Percentiles rank a stretch among this genome's conserved stretches.
phyloP scores from a whole-genome alignment of 441 rosid species.

The Breynia disticha region DNA sequence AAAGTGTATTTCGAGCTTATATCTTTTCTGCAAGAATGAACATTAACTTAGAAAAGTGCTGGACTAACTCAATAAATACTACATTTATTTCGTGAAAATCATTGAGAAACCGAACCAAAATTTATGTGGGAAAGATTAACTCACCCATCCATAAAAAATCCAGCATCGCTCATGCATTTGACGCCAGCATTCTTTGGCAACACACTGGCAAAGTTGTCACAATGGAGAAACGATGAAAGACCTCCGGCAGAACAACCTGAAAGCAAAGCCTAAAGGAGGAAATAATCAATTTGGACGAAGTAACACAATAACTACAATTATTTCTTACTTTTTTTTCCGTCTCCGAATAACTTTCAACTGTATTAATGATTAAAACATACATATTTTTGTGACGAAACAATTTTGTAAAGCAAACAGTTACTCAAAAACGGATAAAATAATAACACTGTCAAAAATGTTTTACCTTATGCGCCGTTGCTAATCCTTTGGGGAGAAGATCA shows the following conservation, averaged over 20 bases:
- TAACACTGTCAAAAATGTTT: slow-evolving; percentile 1
- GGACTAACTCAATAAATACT: too few relatives aligned
- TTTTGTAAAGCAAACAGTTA: too few relatives aligned
- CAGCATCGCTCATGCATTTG: slow-evolving; percentile 92
- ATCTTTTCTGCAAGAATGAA: slow-evolving; percentile 45
- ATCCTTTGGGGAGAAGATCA: slow-evolving; percentile 37
- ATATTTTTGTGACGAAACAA: too few relatives aligned
- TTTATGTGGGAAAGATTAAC: slow-evolving; percentile 8
- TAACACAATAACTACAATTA: too few relatives aligned
- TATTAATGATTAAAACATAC: too few relatives aligned
- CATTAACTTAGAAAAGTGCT: too few relatives aligned
- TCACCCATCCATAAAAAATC: slow-evolving; percentile 77
- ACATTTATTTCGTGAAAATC: too few relatives aligned
- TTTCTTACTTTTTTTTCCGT: too few relatives aligned
- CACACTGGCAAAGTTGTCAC: slow-evolving; percentile 50
- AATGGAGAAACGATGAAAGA: slow-evolving; percentile 61
- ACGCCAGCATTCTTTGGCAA: slow-evolving; percentile 46
- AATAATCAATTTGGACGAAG: not conserved
- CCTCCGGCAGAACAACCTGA: slow-evolving; percentile 96
- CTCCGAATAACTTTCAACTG: too few relatives aligned
- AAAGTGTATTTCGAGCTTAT: slow-evolving; percentile 46
- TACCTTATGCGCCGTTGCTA: slow-evolving; percentile 62
- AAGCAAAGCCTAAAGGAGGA: slow-evolving; percentile 56
- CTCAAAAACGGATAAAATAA: too few relatives aligned
- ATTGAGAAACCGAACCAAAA: too few relatives aligned